Base-by-base conservation (phyloP, 768 basidiomycete genomes). In the Mycena haematopus region DNA sequence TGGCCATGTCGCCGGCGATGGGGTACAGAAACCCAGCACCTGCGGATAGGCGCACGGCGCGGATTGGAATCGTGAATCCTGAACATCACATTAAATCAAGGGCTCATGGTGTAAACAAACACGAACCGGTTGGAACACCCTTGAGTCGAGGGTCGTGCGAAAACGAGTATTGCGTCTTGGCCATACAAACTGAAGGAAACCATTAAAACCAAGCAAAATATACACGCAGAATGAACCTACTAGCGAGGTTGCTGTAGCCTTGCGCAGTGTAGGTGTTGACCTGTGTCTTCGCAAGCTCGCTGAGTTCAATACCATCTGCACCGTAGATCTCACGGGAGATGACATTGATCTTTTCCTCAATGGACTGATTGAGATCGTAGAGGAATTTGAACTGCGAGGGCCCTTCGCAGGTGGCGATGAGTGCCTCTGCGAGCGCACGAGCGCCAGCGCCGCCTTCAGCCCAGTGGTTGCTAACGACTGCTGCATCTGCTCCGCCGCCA, bases 1-100 rank as follows among this genome's bases (percentile, higher is more conserved):
- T 98, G 75, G 93, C 91, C 93, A 99, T 98, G 74, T 96, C 94
- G 40, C 92, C 93, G n/a, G 92, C 82, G 65, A 98, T 85, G 24
- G 96, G 96, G 76, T 96, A 97, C 66, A 99, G 78, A 88, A 99
- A 98, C 25, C 93, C 93, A 60, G 96, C 95, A 45, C 96, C 96
- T 6, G 95, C 97, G 8, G 93, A 92, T 22, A 96, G 78, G 50
- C 92, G 82, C 49, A 98, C 92, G 58, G 88, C 87, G 33, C 93
- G 87, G 73, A 99, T 94, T 25, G 96, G 95, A 62, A 99, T 80
- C 10, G 88, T 95, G 80, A 99, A 99, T 27, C 94, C 96, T 87
- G 65, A 7, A 24, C 40, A 44, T 58, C 56, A 2, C 38, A 19
- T 52, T 44, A 42, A 60, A 25, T 44, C 7, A 40, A 17, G 19